These are phyloP conservation scores for Melastoma malabathricum DNA, from an alignment of 345 rosid genomes.

Conservation along the genomic window DNA sequence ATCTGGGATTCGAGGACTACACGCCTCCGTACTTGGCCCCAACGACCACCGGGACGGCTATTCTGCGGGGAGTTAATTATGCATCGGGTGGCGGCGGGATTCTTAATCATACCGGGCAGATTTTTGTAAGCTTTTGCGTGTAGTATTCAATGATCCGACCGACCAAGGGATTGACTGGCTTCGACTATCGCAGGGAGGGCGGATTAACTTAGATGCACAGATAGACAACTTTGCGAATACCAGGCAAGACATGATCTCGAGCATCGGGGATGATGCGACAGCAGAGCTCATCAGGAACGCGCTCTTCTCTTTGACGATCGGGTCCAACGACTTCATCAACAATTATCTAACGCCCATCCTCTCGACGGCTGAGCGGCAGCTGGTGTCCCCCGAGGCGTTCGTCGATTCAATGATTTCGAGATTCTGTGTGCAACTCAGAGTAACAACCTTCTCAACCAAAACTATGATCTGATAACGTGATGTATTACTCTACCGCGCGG, in stretches of 20 bases:
- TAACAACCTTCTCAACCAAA: conserved; percentile 8
- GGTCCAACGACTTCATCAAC: conserved; percentile 71
- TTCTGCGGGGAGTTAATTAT: conserved; percentile 59
- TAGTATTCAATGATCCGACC: too few relatives aligned
- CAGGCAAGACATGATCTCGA: conserved; percentile 27
- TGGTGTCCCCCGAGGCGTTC: conserved; percentile 39
- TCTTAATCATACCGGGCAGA: conserved; percentile 48
- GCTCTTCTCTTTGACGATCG: conserved; percentile 46
- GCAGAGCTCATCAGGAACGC: conserved; percentile 18
- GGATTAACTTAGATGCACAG: conserved; percentile 55
- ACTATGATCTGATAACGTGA: too few relatives aligned
- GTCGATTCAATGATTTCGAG: conserved; percentile 35
- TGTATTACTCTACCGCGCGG: too few relatives aligned
- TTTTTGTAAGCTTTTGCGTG: conserved; percentile 38
- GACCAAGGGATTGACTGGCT: not conserved
- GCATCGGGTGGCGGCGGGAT: conserved; percentile 84
- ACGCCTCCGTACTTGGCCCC: conserved; percentile 77
- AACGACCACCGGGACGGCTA: conserved; percentile 29
- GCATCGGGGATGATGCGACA: conserved; percentile 30
- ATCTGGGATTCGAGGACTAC: conserved; percentile 19
- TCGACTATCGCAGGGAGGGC: conserved; percentile 31
- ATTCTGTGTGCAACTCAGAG: conserved; percentile 49
- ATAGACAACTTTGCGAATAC: conserved; percentile 42
- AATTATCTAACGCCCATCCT: conserved; percentile 51
- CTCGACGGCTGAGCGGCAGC: conserved; percentile 24